Percentiles rank a stretch among this genome's conserved stretches.
These are phyloP conservation scores for Proliferodiscus dingleyae DNA, from an alignment of 2,329 filamentous ascomycete genomes.

Conservation along the genomic window DNA sequence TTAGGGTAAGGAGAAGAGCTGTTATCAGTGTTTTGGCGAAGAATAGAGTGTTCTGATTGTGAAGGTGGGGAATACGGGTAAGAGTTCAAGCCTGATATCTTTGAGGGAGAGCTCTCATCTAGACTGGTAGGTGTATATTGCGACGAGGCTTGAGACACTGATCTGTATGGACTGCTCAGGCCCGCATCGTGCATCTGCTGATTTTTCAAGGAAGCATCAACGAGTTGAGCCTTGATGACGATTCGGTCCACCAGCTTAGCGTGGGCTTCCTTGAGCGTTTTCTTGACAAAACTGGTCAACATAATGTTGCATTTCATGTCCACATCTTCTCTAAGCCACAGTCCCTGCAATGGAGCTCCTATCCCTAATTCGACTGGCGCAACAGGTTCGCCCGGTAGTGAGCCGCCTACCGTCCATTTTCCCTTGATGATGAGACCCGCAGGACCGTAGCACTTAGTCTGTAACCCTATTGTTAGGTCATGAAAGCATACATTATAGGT, in stretches of 20 bases:
- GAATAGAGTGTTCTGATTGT: not conserved
- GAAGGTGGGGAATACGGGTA: not conserved
- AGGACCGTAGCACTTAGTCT: constrained; percentile 81
- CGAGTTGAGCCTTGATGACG: constrained; percentile 43
- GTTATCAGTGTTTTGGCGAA: not conserved
- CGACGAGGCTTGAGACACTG: no score
- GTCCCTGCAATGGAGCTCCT: constrained; percentile 58
- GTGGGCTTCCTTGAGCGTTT: constrained; percentile 74
- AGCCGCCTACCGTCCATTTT: constrained; percentile 72
- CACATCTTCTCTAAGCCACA: constrained; percentile 83
- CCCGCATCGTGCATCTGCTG: constrained; percentile 8
- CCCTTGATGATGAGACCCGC: constrained; percentile 74
- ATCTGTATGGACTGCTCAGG: no score
- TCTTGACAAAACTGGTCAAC: constrained; percentile 73
- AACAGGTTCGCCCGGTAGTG: constrained; percentile 63
- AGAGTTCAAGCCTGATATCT: not conserved
- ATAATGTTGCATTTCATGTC: constrained; percentile 77
- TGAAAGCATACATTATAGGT: constrained; percentile 78
- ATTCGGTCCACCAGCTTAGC: constrained; percentile 63
- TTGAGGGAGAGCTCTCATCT: not conserved
- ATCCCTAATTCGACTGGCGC: constrained; percentile 63
- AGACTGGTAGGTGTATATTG: no score
- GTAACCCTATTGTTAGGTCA: constrained; percentile 65
- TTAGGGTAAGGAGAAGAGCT: constrained; percentile 9
- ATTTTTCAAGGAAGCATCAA: constrained; percentile 17